These are phyloP conservation scores for Lactifluus piperatus DNA, from an alignment of 768 basidiomycete species.

Conservation along the genomic window DNA sequence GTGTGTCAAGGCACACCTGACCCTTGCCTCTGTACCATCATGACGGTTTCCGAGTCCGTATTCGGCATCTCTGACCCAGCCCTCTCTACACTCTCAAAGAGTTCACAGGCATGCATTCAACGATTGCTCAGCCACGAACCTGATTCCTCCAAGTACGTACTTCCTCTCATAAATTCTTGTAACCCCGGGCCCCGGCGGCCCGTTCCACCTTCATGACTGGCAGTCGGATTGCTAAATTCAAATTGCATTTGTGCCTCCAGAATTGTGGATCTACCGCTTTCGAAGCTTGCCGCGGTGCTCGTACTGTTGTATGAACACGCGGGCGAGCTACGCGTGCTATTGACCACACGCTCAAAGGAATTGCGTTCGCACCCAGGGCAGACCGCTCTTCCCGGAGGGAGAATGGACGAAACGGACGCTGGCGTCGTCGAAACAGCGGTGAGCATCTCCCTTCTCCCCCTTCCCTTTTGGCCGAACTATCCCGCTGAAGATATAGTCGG, in stretches of 20 bases:
- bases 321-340: constrained; percentile 59
- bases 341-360: constrained; percentile 78
- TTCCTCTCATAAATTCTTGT: too few relatives aligned
- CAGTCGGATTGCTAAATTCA: too few relatives aligned
- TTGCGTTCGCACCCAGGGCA: constrained; percentile 72
- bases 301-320: constrained; percentile 70
- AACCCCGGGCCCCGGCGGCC: too few relatives aligned
- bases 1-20: too few relatives aligned
- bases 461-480: too few relatives aligned
- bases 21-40: constrained; percentile 4
- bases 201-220: too few relatives aligned
- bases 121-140: too few relatives aligned
- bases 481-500: constrained; percentile 39
- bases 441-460: constrained; percentile 25
- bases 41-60: not conserved
- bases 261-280: constrained; percentile 22
- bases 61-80: too few relatives aligned
- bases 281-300: constrained; percentile 65
- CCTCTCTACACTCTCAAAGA: too few relatives aligned
- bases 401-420: constrained; percentile 56
- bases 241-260: not conserved
- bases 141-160: too few relatives aligned
- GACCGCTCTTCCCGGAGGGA: constrained; percentile 79
- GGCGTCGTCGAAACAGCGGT: constrained; percentile 69
- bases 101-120: too few relatives aligned